phyloP scores from a whole-genome alignment of 2,329 filamentous ascomycete genomes.

The Macrophomina tecta region DNA sequence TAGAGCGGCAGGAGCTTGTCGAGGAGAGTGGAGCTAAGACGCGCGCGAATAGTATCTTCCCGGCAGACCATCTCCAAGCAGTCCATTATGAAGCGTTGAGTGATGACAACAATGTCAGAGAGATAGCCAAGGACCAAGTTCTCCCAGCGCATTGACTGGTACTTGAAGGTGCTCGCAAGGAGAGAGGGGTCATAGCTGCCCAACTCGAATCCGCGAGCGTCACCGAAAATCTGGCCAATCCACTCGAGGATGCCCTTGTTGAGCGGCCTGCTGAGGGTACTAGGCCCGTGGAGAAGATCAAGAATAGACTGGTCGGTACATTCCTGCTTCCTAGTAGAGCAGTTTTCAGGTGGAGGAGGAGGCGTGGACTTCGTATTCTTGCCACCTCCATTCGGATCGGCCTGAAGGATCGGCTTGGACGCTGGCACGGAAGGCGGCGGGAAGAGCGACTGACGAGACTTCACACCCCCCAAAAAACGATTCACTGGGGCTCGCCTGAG shows the following conservation, averaged over 20 bases:
- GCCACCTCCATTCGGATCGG: too few species aligned
- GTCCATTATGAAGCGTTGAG: constrained; percentile 59
- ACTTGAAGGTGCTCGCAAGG: constrained; percentile 56
- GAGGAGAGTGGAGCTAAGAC: constrained; percentile 53
- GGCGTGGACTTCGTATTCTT: too few species aligned
- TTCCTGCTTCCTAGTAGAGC: neutral
- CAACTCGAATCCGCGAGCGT: constrained; percentile 60
- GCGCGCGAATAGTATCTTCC: constrained; percentile 50
- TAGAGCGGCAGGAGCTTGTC: constrained; percentile 57
- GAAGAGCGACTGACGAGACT: neutral
- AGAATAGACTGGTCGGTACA: neutral
- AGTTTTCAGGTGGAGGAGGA: neutral
- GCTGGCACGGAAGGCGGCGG: too few species aligned
- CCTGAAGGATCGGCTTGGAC: too few species aligned
- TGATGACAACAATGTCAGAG: constrained; percentile 56
- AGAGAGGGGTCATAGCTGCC: constrained; percentile 55
- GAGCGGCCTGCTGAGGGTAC: neutral
- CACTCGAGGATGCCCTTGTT: constrained; percentile 49
- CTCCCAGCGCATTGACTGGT: constrained; percentile 63
- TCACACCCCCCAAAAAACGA: neutral
- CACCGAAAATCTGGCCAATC: constrained; percentile 51
- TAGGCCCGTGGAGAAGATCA: neutral
- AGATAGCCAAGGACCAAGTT: constrained; percentile 57
- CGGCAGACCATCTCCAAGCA: constrained; percentile 53
- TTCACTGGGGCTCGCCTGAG: too few species aligned